Evolutionary conservation across 225 moss, liverwort and hornwort genomes (phyloP), one percentile per base, ranked within the genome.

Genomic region (Thuidium tamariscinum): DNA sequence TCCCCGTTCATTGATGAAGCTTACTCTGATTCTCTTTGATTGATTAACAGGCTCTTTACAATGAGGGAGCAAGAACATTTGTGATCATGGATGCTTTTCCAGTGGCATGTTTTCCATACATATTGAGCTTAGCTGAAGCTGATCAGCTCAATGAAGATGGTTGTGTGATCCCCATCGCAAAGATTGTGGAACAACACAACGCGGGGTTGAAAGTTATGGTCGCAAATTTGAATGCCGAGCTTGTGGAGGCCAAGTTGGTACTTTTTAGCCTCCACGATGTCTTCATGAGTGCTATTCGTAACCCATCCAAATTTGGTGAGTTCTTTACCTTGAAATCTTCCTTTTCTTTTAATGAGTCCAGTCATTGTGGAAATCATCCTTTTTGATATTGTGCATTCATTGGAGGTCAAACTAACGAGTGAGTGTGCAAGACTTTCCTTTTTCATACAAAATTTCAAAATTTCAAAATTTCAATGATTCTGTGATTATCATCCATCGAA

Each of bases 301-400:
- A 89, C 27, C 93, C 91, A 39, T 90, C 88, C 10, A 74, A 60
- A 37, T 89, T 67, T n/a, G 94, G 94, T 94, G 46, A 86, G 89
- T 79, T 27, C 13, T 3, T 60, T 5, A 11, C 6, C 49, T 49
- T 11, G 8, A 8, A 49, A 49, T 9, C 11, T 13, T 49, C 13
- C 11, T 49, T 11, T 46, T 7, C 46, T 49, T 49, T 49, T 11
- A 49, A 49, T 49, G 13, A 49, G 49, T 8, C 13, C 3, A 13
- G 49, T 49, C 13, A 13, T 49, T 49, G 49, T 49, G 13, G 49
- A 49, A 49, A 49, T 49, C 49, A 49, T 49, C 49, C 11, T 11
- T 49, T 49, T 49, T 49, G 10, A 3, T 3, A 49, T 11, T 11
- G 11, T 11, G 49, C 49, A 49, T 49, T 49, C 49, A 49, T 49